phyloP scores from a whole-genome alignment of 768 basidiomycete species.

The Russula foetens region DNA sequence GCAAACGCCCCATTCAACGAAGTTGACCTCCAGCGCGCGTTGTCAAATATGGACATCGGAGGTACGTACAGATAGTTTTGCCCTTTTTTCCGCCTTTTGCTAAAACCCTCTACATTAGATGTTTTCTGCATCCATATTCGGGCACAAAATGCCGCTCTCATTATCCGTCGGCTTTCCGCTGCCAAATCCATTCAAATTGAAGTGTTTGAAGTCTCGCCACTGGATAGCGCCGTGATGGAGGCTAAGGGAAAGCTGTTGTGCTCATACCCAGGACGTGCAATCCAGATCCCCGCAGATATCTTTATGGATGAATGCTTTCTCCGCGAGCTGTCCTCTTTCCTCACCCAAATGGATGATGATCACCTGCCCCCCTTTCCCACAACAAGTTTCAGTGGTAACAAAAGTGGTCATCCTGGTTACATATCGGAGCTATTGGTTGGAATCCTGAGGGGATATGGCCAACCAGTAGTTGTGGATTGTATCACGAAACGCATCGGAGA shows the following conservation, averaged over 20 bases:
- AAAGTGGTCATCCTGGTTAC: background rate
- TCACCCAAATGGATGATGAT: constrained; percentile 31
- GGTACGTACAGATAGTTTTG: background rate
- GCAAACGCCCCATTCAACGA: background rate
- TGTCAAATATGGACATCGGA: background rate
- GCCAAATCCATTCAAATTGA: constrained; percentile 19
- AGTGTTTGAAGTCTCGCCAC: constrained; percentile 38
- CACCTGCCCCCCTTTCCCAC: constrained; percentile 28
- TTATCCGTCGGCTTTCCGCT: background rate
- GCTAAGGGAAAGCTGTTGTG: constrained; percentile 36
- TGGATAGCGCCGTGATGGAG: constrained; percentile 30
- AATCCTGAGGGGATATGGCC: background rate
- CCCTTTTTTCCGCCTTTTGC: too few species aligned
- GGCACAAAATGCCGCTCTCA: background rate
- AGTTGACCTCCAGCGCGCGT: background rate
- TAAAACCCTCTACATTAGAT: background rate
- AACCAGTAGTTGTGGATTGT: background rate
- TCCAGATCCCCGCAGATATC: constrained; percentile 27
- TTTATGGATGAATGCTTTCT: constrained; percentile 28
- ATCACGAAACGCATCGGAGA: background rate
- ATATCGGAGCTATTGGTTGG: background rate
- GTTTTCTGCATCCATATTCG: constrained; percentile 2
- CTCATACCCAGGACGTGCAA: constrained; percentile 38
- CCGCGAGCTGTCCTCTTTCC: constrained; percentile 31
- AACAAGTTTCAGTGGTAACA: constrained; percentile 23